Conservation (phyloP, 345 rosid species). For the Euphorbia peplus region DNA sequence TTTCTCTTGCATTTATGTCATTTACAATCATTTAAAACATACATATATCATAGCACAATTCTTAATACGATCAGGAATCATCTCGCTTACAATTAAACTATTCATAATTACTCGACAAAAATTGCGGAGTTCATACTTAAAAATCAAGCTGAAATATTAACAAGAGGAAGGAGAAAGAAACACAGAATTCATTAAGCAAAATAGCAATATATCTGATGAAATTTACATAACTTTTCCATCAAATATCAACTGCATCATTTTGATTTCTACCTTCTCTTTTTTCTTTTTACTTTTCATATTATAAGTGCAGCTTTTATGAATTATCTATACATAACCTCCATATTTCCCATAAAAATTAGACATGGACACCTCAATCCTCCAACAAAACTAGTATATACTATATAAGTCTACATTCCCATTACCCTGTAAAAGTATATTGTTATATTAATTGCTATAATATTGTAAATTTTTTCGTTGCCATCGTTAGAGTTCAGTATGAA, state of each 20-base stretch:
- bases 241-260: constrained; percentile 7
- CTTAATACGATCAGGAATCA: too few species aligned
- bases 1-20: too few species aligned
- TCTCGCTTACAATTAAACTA: too few species aligned
- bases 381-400: neutral
- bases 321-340: neutral
- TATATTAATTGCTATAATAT: constrained; percentile 10
- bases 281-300: too few species aligned
- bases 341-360: neutral
- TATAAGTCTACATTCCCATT: neutral
- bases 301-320: neutral
- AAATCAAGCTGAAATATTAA: neutral
- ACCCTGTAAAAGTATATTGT: constrained; percentile 9
- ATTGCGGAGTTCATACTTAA: too few species aligned
- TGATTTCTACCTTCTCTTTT: neutral
- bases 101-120: too few species aligned
- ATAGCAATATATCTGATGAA: constrained; percentile 6
- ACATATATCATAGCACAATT: too few species aligned
- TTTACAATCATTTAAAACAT: too few species aligned
- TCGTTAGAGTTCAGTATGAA: constrained; percentile 62
- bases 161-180: neutral
- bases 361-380: constrained; percentile 6
- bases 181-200: neutral
- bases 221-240: neutral
- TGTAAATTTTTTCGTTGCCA: neutral